Evolutionary conservation across 2,329 filamentous ascomycete genomes (phyloP).

Genomic region (Sphaerulina musiva): DNA sequence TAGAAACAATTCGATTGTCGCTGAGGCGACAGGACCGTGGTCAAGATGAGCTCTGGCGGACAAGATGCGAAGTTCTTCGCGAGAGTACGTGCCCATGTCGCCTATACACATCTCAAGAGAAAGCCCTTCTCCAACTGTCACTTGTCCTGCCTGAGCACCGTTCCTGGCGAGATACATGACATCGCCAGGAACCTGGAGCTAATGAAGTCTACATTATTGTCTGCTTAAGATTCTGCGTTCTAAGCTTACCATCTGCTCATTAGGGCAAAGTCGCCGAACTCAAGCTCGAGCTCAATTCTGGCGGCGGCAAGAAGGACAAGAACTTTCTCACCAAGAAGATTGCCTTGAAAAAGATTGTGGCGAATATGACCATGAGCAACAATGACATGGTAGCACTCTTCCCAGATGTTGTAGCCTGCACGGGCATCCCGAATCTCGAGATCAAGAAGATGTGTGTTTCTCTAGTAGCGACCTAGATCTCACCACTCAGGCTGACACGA

Average conservation of each 20-base stretch:
- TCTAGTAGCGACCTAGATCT: background rate
- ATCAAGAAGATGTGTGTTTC: constrained; percentile 94
- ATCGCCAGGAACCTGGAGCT: no score
- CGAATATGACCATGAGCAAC: constrained; percentile 99
- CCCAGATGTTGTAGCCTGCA: constrained; percentile 89
- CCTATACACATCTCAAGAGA: background rate
- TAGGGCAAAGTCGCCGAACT: constrained; percentile 99
- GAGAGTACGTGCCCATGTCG: constrained; percentile 59
- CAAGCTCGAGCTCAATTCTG: constrained; percentile 69
- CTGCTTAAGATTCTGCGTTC: background rate
- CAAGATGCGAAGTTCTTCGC: constrained; percentile 99
- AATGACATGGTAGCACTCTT: constrained; percentile 99
- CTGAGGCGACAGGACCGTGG: constrained; percentile 1
- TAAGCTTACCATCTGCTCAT: constrained; percentile 27
- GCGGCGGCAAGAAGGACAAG: constrained; percentile 96
- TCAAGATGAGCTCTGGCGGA: constrained; percentile 59
- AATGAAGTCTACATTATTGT: no score
- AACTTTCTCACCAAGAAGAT: constrained; percentile 94
- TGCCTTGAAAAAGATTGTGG: constrained; percentile 97
- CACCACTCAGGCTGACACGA: constrained; percentile 27
- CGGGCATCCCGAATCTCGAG: constrained; percentile 88
- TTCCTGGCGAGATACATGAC: no score
- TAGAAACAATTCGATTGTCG: constrained; percentile 2
- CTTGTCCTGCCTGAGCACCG: no score
- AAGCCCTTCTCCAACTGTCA: no score